Base-by-base conservation (phyloP, 495 filamentous ascomycete genomes). In the Aspergillus coremiiformis region DNA sequence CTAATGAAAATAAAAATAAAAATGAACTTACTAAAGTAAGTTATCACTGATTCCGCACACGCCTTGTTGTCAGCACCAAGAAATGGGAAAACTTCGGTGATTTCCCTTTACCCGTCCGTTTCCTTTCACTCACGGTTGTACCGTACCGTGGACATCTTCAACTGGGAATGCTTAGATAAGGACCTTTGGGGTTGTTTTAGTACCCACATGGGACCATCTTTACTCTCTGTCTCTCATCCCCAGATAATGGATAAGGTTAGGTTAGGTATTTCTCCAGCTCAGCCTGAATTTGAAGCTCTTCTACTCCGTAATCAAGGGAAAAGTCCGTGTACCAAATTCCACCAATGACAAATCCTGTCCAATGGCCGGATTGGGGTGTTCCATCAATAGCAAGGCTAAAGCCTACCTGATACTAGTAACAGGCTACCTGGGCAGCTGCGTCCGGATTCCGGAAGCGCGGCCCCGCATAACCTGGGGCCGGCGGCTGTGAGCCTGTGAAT, bases 401-500 rank as follows among this genome's bases (percentile, higher is more conserved):
- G 19, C n/a, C 7, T 5, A 33, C 4, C 44, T 22, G 15, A n/a
- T 43, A 43, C 21, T 43, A 22, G 14, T 12, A 43, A 19, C 20
- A 5, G n/a, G 22, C 15, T n/a, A 35, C 22, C 24, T 8, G 24
- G 24, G 24, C 4, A 58, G 52, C 45, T 42, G 55, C 23, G 52
- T 43, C 47, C 60, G 62, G 62, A 59, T 56, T 65, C 62, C 63
- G 59, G 66, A 58, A 63, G 54, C 44, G 39, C 66, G 56, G 67
- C 67, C 67, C 68, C 68, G 68, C 65, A 68, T 57, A 56, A 54
- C 55, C 51, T 54, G 53, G 56, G 61, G 55, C 35, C 52, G 55
- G 49, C 49, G 54, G 49, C 49, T 48, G 48, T 45, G 33, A 47
- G 45, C 21, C 44, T 52, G 51, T 47, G 47, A 52, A 57, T 41